A percentile compares a stretch with the other conserved stretches of the same genome.
These are phyloP conservation scores for Daldinia decipiens DNA, from an alignment of 495 filamentous ascomycete species.

Conservation along the genomic window DNA sequence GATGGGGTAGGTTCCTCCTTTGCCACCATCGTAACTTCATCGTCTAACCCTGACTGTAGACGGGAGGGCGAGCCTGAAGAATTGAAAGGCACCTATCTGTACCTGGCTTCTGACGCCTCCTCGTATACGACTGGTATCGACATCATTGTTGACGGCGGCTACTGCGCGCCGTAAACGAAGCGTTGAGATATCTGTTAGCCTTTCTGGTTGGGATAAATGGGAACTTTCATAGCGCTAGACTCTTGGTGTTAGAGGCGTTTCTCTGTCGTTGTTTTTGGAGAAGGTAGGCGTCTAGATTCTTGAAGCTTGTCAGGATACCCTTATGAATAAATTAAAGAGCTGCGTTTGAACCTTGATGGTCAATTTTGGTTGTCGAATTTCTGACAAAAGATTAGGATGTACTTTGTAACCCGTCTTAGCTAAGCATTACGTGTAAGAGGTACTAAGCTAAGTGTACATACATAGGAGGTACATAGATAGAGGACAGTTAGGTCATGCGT, in stretches of 20 bases:
- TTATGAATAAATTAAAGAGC: background rate
- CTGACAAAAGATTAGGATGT: no score
- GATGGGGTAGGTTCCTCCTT: constrained; percentile 68
- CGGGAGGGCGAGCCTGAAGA: constrained; percentile 77
- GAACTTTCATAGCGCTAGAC: constrained; percentile 7
- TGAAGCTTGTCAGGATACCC: constrained; percentile 31
- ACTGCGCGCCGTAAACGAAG: constrained; percentile 53
- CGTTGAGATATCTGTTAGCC: background rate
- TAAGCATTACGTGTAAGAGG: constrained; percentile 29
- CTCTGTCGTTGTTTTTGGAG: constrained; percentile 16
- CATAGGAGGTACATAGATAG: no score
- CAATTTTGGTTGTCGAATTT: no score
- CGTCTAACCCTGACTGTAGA: constrained; percentile 46
- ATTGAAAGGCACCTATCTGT: constrained; percentile 90
- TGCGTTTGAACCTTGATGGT: no score
- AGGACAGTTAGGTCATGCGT: background rate
- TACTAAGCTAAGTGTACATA: background rate
- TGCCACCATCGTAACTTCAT: background rate
- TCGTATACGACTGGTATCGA: constrained; percentile 87
- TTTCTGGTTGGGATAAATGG: constrained; percentile 15
- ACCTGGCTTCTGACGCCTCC: constrained; percentile 83
- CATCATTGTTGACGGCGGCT: constrained; percentile 78
- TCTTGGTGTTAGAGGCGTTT: constrained; percentile 5
- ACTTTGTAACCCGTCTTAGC: background rate
- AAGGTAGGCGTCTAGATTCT: constrained; percentile 13